phyloP scores from a whole-genome alignment of 1,139 yeast species.

The Taphrina sp. region DNA sequence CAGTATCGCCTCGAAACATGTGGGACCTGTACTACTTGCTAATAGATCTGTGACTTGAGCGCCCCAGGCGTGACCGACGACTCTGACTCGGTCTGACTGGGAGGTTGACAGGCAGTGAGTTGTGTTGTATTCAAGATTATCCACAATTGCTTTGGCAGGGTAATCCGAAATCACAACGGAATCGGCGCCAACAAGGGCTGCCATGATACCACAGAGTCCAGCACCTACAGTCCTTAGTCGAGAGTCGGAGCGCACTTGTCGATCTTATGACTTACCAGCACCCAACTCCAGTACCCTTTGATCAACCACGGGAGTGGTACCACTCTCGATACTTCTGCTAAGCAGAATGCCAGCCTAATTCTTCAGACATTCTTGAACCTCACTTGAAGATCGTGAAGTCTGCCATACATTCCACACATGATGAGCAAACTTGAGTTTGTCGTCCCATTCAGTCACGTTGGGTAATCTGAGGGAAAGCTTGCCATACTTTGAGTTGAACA shows the following conservation, averaged over 20 bases:
- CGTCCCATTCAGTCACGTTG: constrained; percentile 4
- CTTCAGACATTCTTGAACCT: too few species aligned
- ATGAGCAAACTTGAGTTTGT: constrained; percentile 19
- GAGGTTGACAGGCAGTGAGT: too few species aligned
- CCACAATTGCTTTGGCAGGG: constrained; percentile 10
- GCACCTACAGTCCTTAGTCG: constrained; percentile 5
- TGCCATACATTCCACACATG: constrained; percentile 15
- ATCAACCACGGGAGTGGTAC: background rate
- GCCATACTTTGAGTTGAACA: background rate
- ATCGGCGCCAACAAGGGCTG: constrained; percentile 10
- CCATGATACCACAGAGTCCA: constrained; percentile 26
- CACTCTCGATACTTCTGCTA: constrained; percentile 1
- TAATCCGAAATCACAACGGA: constrained; percentile 20
- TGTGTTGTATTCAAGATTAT: constrained; percentile 1
- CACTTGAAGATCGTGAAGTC: too few species aligned
- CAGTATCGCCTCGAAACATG: constrained; percentile 10
- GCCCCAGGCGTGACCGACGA: constrained; percentile 30
- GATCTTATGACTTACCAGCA: constrained; percentile 7
- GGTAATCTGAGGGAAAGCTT: constrained; percentile 3
- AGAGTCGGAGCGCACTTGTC: too few species aligned
- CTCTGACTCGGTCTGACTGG: background rate
- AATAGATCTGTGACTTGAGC: background rate
- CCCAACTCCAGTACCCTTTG: constrained; percentile 20
- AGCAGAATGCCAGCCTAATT: constrained; percentile 22
- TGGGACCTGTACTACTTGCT: background rate